A percentile compares a stretch with the other conserved stretches of the same genome.
These are phyloP conservation scores for Aspergillus funiculosus DNA, from an alignment of 495 filamentous ascomycete genomes.

Conservation along the genomic window DNA sequence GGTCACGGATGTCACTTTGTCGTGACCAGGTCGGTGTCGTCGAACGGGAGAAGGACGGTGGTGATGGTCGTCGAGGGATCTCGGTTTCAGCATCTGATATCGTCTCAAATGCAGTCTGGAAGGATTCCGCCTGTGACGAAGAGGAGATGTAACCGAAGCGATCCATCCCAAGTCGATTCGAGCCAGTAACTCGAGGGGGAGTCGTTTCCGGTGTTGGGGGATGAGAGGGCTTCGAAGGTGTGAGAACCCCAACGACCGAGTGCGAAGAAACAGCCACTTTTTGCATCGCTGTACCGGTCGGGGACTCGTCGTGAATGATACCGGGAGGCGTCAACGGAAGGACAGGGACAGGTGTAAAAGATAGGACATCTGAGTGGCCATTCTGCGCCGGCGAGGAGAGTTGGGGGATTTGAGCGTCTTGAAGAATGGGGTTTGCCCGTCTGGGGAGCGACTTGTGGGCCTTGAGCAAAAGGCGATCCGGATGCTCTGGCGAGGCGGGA, in stretches of 20 bases:
- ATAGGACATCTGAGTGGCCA: constrained; percentile 15
- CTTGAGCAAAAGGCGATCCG: constrained; percentile 34
- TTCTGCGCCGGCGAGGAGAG: constrained; percentile 24
- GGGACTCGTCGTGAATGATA: constrained; percentile 21
- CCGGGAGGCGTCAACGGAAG: constrained; percentile 41
- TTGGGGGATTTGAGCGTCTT: constrained; percentile 24
- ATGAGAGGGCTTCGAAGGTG: constrained; percentile 57
- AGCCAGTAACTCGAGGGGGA: constrained; percentile 51
- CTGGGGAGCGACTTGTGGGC: constrained; percentile 45
- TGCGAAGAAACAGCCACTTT: constrained; percentile 22
- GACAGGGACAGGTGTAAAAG: constrained; percentile 25
- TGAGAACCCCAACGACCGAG: constrained; percentile 36
- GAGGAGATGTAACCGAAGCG: constrained; percentile 30
- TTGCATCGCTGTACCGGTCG: constrained; percentile 15
- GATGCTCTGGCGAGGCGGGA: constrained; percentile 27
- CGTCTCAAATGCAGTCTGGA: constrained; percentile 64
- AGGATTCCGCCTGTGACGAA: constrained; percentile 62
- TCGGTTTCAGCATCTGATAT: constrained; percentile 58
- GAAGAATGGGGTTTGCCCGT: constrained; percentile 25
- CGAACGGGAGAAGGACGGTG: constrained; percentile 23
- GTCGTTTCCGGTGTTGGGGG: constrained; percentile 71
- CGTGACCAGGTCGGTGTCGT: too few species aligned
- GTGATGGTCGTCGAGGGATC: constrained; percentile 41
- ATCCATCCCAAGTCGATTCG: constrained; percentile 39
- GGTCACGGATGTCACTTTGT: neutral